Base-by-base conservation (phyloP, 179 eudicot genomes). In the Pouteria campechiana region DNA sequence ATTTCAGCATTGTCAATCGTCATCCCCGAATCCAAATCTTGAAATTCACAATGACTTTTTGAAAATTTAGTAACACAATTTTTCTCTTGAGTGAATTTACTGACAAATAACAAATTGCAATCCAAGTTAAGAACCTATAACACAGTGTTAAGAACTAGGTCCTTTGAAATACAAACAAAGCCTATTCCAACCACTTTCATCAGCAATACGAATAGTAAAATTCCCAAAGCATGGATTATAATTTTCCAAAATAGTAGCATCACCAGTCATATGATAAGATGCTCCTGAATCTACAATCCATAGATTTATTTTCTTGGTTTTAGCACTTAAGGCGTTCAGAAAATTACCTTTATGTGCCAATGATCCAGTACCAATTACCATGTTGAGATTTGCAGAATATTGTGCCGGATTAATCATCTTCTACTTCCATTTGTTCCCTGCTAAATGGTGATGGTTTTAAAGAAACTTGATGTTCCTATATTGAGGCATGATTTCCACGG, bases 31-130 rank as follows among this genome's bases (percentile, higher is more conserved):
- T 23, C 25, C 32, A 48, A 21, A 11, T 24, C 42, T 42, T 48
- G 30, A 35, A 48, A 34, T n/a, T 22, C 42, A 34, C 32, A 48
- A 23, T 11, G 14, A 3, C 37, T 48, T 8, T 31, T 10, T n/a
- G 7, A 48, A 35, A 35, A 48, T 6, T 34, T 35, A 24, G 42
- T 10, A 18, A 48, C 53, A 48, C 53, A 48, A 22, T 48, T 48
- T 11, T 5, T n/a, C 0, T 48, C 42, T 2, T 10, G 21, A 16
- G 53, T 48, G 6, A 35, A 33, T 7, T 48, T 16, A 25, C 33
- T 48, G 10, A 46, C 12, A 0, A 42, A 48, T 4, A 48, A 22
- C 20, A 48, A 7, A 48, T 48, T 48, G 13, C 33, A 46, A 9
- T 46, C 39, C 18, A 46, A 19, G 2, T 32, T 32, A 3, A 29